These are phyloP conservation scores for Ilyonectria sp. DNA, from an alignment of 2,329 filamentous ascomycete species.

Conservation along the genomic window DNA sequence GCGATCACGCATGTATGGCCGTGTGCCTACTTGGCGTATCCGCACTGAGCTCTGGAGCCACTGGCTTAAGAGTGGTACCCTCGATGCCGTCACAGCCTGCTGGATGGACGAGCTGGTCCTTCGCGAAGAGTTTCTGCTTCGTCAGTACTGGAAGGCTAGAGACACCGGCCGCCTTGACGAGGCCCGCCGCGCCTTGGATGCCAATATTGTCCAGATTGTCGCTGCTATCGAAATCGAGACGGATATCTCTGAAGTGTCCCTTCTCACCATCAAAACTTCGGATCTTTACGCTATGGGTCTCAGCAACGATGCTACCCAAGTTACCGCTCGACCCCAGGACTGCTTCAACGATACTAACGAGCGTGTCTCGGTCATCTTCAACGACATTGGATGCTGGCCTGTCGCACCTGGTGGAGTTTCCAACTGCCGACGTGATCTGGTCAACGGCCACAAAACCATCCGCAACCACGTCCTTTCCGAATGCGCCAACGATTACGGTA, in stretches of 20 bases:
- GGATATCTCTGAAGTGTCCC: conserved; percentile 34
- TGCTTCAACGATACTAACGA: conserved; percentile 35
- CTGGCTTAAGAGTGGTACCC: conserved; percentile 30
- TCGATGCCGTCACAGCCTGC: conserved; percentile 36
- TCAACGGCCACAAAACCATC: conserved; percentile 40
- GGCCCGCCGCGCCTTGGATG: conserved; percentile 26
- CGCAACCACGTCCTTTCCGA: conserved; percentile 40
- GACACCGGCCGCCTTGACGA: conserved; percentile 29
- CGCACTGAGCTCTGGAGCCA: conserved; percentile 39
- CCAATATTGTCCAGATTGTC: conserved; percentile 35
- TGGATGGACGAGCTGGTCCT: conserved; percentile 40
- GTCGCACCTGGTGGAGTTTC: conserved; percentile 39
- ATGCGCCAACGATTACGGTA: conserved; percentile 40
- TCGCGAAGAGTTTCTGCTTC: conserved; percentile 34
- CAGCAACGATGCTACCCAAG: conserved; percentile 36
- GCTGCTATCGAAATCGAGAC: conserved; percentile 38
- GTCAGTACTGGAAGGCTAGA: conserved; percentile 33
- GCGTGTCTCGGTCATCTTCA: conserved; percentile 38
- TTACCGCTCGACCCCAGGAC: conserved; percentile 35
- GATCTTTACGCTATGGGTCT: conserved; percentile 42
- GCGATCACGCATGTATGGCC: conserved; percentile 33
- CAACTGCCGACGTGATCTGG: conserved; percentile 39
- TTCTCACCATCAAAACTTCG: conserved; percentile 35
- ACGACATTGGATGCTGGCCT: conserved; percentile 41
- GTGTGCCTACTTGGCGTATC: conserved; percentile 37